Evolutionary conservation across 1,284 basidiomycete genomes (phyloP), one percentile per base, ranked within the genome.

Genomic region (Ceratobasidium sp.): DNA sequence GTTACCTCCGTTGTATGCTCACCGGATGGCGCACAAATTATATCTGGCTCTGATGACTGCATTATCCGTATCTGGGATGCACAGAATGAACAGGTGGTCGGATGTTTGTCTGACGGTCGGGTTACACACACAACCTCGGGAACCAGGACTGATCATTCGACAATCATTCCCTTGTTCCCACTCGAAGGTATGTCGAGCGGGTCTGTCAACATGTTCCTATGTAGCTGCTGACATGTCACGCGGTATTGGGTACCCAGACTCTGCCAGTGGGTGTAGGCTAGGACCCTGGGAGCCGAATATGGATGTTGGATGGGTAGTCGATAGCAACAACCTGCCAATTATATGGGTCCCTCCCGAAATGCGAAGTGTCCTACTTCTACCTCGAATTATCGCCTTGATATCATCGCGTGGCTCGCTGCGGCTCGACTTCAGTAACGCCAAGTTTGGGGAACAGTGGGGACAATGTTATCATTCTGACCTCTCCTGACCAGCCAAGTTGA

Each of bases 271-370:
- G 39, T 41, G 39, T 41, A 41, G 6, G 13, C 39, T 13, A 41
- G 39, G 39, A 7, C 7, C 49, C 19, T 64, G 62, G 62, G 27
- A 3, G n/a, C n/a, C 48, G 34, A n/a, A 48, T 27, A 19, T 9
- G 16, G 41, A 64, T n/a, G n/a, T n/a, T 29, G 62, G 62, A 31
- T 64, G 62, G 62, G 62, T 31, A 27, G 11, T 64, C 24, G 16
- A 22, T 5, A 3, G 41, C 9, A 3, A 24, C 14, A 3, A 5
- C 5, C n/a, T 11, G 5, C 46, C 19, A 22, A 14, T 51, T 13
- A 11, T 65, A 4, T 65, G 63, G 63, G 29, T 65, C 16, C 63
- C 63, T 2, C 43, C 29, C 27, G 63, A 49, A 16, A 2, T 65
- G 24, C 63, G 63, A 14, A 46, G 3, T 19, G 16, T 16, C n/a